These are phyloP conservation scores for Pinus albicaulis DNA, from an alignment of 75 land plant species.

Conservation along the genomic window DNA sequence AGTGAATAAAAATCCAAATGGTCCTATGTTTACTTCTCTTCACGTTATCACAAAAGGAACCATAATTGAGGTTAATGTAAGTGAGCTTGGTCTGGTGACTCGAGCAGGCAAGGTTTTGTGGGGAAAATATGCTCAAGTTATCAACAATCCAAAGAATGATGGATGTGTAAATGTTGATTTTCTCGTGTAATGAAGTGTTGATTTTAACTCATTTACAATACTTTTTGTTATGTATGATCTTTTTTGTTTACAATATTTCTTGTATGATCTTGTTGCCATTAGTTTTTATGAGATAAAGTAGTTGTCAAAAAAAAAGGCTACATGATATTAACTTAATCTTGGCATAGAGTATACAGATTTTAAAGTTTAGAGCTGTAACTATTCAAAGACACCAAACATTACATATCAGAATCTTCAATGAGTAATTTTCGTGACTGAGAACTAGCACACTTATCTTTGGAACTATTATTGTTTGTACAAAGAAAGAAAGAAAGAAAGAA, in stretches of 20 bases:
- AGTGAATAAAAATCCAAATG: conserved; percentile 97
- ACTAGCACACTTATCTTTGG: no score
- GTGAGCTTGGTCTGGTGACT: conserved; percentile 95
- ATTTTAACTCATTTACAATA: neutral
- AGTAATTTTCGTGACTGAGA: no score
- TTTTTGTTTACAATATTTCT: neutral
- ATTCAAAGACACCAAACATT: no score
- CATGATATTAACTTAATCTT: no score
- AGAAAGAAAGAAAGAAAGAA: no score
- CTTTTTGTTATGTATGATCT: neutral
- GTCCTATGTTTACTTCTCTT: conserved; percentile 96
- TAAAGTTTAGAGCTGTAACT: no score
- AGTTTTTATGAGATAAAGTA: neutral
- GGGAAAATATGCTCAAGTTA: conserved; percentile 90
- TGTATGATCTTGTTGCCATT: neutral
- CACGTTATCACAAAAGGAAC: conserved; percentile 95
- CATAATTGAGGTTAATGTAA: conserved; percentile 97
- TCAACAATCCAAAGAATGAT: conserved; percentile 89
- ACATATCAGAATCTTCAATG: no score
- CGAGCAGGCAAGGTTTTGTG: conserved; percentile 99
- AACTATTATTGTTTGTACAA: no score
- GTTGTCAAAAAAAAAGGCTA: no score
- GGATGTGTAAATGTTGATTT: conserved; percentile 84
- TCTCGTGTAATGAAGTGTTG: conserved; percentile 42
- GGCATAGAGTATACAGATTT: no score